Evolutionary conservation across 768 basidiomycete genomes (phyloP).

Genomic region (Suillus variegatus): DNA sequence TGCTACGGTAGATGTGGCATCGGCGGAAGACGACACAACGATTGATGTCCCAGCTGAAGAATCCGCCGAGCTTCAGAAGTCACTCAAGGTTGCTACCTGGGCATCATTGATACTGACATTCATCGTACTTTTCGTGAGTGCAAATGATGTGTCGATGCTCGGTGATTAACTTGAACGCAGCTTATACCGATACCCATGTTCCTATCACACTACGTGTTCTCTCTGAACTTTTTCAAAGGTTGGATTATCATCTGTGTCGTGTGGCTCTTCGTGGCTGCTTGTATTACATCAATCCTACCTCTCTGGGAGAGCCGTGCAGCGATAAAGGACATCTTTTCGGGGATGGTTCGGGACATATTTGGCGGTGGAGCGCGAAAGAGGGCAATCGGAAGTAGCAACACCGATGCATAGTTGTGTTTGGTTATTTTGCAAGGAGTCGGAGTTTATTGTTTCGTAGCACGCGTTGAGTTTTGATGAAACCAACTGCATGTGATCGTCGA

Average conservation of each 20-base stretch:
- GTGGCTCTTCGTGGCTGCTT: constrained; percentile 21
- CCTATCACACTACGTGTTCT: constrained; percentile 20
- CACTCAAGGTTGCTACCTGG: constrained; percentile 18
- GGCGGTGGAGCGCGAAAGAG: neutral
- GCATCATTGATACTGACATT: constrained; percentile 16
- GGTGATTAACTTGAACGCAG: constrained; percentile 5
- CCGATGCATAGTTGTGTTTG: neutral
- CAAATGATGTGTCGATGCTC: neutral
- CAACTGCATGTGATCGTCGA: no score
- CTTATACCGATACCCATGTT: constrained; percentile 22
- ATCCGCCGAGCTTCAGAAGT: constrained; percentile 13
- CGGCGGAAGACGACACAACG: constrained; percentile 7
- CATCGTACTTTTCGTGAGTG: constrained; percentile 17
- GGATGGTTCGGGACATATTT: constrained; percentile 12
- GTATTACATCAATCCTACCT: constrained; percentile 18
- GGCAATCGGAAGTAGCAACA: neutral
- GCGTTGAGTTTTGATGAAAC: no score
- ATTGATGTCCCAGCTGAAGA: constrained; percentile 8
- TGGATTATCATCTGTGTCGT: constrained; percentile 19
- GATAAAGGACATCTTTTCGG: constrained; percentile 13
- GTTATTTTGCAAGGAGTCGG: neutral
- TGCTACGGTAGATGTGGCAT: constrained; percentile 1
- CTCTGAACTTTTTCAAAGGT: constrained; percentile 18
- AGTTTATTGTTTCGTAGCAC: no score
- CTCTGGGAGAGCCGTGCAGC: constrained; percentile 21